Evolutionary conservation across 2,329 filamentous ascomycete species (phyloP).

Genomic region (Phaeomoniella chlamydospora): DNA sequence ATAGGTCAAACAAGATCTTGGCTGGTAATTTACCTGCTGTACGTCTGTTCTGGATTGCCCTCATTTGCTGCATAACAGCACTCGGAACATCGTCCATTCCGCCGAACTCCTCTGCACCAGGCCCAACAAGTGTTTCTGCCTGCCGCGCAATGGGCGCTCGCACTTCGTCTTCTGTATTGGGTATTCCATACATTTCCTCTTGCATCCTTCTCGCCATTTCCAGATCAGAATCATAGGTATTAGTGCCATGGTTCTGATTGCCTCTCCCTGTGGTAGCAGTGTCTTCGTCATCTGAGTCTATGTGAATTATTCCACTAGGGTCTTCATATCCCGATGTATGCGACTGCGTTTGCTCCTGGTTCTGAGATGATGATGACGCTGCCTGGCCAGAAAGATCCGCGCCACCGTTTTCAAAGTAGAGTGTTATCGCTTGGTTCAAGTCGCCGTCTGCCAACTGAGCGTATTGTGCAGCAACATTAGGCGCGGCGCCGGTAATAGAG

Average conservation of each 20-base stretch:
- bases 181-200: conserved; percentile 67
- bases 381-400: conserved; percentile 36
- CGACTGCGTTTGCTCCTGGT: conserved; percentile 15
- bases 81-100: conserved; percentile 40
- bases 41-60: conserved; percentile 22
- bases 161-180: conserved; percentile 42
- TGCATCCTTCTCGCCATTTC: conserved; percentile 85
- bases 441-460: conserved; percentile 74
- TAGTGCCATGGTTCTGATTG: conserved; percentile 16
- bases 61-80: conserved; percentile 52
- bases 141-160: conserved; percentile 83
- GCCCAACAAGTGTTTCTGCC: conserved; percentile 80
- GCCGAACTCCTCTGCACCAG: conserved; percentile 38
- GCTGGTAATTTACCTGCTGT: conserved; percentile 17
- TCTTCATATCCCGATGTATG: conserved; percentile 33
- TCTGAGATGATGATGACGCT: conserved; percentile 24
- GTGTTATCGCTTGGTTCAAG: conserved; percentile 69
- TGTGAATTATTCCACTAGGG: conserved; percentile 49
- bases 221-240: conserved; percentile 69
- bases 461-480: conserved; percentile 65
- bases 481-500: conserved; percentile 62
- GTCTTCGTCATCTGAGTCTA: conserved; percentile 64
- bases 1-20: background rate
- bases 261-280: conserved; percentile 29
- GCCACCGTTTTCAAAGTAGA: conserved; percentile 83